Conservation (phyloP, 352 stramenopile species). For the Thalassiosira delicatula region DNA sequence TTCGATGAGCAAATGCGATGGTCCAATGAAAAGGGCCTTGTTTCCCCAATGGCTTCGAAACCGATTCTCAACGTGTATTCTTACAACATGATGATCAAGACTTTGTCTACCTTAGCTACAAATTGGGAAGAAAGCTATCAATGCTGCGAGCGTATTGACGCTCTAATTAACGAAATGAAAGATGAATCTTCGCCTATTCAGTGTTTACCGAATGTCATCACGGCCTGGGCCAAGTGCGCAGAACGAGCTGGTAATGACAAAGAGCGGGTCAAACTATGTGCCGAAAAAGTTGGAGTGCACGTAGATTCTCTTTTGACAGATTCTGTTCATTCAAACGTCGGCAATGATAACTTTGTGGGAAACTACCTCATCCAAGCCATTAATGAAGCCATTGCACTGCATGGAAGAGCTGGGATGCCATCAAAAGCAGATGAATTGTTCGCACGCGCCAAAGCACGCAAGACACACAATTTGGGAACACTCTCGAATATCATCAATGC, state of each 20-base stretch:
- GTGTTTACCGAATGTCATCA: constrained; percentile 22
- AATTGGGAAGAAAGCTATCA: constrained; percentile 46
- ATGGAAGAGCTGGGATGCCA: constrained; percentile 34
- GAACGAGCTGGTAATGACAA: constrained; percentile 16
- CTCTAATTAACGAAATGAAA: constrained; percentile 33
- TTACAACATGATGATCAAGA: constrained; percentile 46
- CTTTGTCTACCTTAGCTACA: constrained; percentile 23
- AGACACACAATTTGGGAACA: constrained; percentile 37
- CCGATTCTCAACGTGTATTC: constrained; percentile 47
- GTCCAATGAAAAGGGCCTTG: constrained; percentile 34
- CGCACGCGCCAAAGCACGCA: constrained; percentile 32
- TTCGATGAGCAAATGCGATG: constrained; percentile 56
- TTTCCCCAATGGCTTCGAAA: too few species aligned
- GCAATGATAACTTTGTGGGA: not conserved
- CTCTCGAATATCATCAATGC: constrained; percentile 34
- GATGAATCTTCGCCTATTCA: not conserved
- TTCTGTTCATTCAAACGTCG: constrained; percentile 6
- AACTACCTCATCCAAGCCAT: constrained; percentile 21
- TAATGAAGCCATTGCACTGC: constrained; percentile 45
- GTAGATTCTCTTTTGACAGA: constrained; percentile 37
- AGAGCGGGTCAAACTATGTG: constrained; percentile 21
- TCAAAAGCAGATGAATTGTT: constrained; percentile 48
- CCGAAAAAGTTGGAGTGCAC: constrained; percentile 38
- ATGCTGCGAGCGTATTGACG: constrained; percentile 48
- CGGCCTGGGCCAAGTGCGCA: constrained; percentile 36